A percentile compares a stretch with the other conserved stretches of the same genome.
phyloP scores from a whole-genome alignment of 495 filamentous ascomycete genomes.

The Tuber magnatum region DNA sequence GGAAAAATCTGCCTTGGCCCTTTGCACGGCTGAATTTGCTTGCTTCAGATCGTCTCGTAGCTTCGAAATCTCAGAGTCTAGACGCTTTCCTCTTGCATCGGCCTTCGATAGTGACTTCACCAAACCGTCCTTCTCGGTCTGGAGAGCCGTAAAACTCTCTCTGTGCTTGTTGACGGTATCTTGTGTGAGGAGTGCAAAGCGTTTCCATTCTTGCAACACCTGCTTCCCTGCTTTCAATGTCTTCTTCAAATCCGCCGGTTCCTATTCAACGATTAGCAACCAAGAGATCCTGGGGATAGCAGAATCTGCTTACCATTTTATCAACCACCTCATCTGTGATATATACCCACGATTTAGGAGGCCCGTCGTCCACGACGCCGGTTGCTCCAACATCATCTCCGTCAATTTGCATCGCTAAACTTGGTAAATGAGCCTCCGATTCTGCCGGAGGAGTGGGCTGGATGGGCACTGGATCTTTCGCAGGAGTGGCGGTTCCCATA shows the following conservation, averaged over 20 bases:
- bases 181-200: constrained; percentile 33
- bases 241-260: constrained; percentile 19
- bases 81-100: constrained; percentile 24
- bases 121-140: constrained; percentile 11
- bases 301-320: not conserved
- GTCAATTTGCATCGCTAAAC: constrained; percentile 3
- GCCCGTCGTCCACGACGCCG: not conserved
- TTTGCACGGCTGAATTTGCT: constrained; percentile 4
- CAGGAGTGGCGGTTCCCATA: constrained; percentile 29
- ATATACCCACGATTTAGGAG: constrained; percentile 5
- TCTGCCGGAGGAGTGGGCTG: not conserved
- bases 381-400: not conserved
- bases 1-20: not conserved
- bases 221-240: constrained; percentile 17
- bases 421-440: not conserved
- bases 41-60: constrained; percentile 11
- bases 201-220: constrained; percentile 31
- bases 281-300: not conserved
- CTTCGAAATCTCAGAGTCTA: constrained; percentile 24
- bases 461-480: constrained; percentile 29
- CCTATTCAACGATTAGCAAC: constrained; percentile 18
- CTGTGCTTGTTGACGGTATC: constrained; percentile 24
- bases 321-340: constrained; percentile 3
- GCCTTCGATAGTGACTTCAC: constrained; percentile 13
- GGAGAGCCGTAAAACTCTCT: constrained; percentile 8